A percentile compares a stretch with the other conserved stretches of the same genome.
phyloP scores from a whole-genome alignment of 139 green algal genomes.

The Mesotaenium endlicherianum region DNA sequence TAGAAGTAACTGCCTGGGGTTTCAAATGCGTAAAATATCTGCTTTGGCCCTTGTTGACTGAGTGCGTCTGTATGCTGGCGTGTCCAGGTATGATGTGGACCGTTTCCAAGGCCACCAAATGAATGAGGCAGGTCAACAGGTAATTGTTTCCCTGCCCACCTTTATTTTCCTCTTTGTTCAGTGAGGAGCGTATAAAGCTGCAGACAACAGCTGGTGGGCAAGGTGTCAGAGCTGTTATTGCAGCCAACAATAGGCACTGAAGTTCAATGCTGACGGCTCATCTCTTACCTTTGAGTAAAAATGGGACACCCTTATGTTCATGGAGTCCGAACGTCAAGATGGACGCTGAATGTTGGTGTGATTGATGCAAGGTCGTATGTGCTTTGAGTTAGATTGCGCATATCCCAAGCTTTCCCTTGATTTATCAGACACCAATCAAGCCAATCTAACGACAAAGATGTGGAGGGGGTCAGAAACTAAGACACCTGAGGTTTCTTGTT shows the following conservation, averaged over 20 bases:
- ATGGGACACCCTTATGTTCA: too few species aligned
- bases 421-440: not conserved
- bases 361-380: too few species aligned
- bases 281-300: not conserved
- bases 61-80: not conserved
- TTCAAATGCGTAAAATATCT: not conserved
- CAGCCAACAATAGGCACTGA: not conserved
- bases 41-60: not conserved
- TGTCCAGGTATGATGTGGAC: constrained; percentile 23
- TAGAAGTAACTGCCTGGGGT: not conserved
- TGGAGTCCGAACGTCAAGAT: too few species aligned
- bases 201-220: not conserved
- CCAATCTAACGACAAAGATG: too few species aligned
- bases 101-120: not conserved
- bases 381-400: too few species aligned
- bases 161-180: not conserved
- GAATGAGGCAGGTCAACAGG: constrained; percentile 18
- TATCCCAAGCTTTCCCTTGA: not conserved
- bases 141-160: not conserved
- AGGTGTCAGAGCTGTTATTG: not conserved
- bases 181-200: too few species aligned
- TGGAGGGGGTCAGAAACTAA: too few species aligned
- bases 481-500: not conserved
- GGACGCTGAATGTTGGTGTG: too few species aligned
- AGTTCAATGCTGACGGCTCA: not conserved